Conservation (phyloP, 495 filamentous ascomycete species). For the Schizothecium vesticola region DNA sequence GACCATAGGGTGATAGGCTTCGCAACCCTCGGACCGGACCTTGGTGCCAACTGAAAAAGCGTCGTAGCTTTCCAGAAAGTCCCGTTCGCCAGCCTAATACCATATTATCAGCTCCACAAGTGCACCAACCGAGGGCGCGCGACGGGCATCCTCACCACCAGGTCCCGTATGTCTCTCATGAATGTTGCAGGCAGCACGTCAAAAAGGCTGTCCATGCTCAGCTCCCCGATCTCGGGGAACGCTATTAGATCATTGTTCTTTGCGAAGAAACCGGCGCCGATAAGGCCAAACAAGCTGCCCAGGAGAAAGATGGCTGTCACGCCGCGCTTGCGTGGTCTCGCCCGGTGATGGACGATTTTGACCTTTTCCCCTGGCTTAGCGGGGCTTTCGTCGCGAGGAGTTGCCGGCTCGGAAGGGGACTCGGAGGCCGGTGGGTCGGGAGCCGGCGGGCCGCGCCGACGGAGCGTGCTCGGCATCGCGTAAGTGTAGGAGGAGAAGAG, state of each 20-base stretch:
- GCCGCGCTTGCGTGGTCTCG: slow-evolving; percentile 59
- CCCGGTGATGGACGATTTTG: slow-evolving; percentile 38
- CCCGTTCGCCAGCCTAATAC: slow-evolving; percentile 70
- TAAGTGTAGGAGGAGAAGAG: background rate
- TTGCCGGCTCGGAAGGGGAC: slow-evolving; percentile 28
- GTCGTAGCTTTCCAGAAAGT: slow-evolving; percentile 78
- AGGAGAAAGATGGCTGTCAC: slow-evolving; percentile 75
- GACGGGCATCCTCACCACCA: slow-evolving; percentile 53
- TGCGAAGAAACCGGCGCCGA: slow-evolving; percentile 78
- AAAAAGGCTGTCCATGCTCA: slow-evolving; percentile 77
- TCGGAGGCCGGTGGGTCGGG: slow-evolving; percentile 14
- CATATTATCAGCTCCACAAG: slow-evolving; percentile 13
- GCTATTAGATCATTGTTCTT: slow-evolving; percentile 78
- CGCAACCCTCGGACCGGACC: slow-evolving; percentile 72
- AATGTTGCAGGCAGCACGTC: slow-evolving; percentile 80
- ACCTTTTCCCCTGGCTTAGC: slow-evolving; percentile 36
- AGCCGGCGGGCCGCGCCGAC: slow-evolving; percentile 38
- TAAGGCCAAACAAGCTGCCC: slow-evolving; percentile 77
- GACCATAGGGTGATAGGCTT: slow-evolving; percentile 81
- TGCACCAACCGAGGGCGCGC: background rate
- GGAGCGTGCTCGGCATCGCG: slow-evolving; percentile 43
- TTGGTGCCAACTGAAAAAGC: slow-evolving; percentile 85
- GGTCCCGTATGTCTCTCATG: slow-evolving; percentile 72
- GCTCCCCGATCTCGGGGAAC: slow-evolving; percentile 68
- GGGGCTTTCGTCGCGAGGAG: slow-evolving; percentile 40